Conservation (phyloP, 140 eudicot genomes). For the Anethum foeniculum region DNA sequence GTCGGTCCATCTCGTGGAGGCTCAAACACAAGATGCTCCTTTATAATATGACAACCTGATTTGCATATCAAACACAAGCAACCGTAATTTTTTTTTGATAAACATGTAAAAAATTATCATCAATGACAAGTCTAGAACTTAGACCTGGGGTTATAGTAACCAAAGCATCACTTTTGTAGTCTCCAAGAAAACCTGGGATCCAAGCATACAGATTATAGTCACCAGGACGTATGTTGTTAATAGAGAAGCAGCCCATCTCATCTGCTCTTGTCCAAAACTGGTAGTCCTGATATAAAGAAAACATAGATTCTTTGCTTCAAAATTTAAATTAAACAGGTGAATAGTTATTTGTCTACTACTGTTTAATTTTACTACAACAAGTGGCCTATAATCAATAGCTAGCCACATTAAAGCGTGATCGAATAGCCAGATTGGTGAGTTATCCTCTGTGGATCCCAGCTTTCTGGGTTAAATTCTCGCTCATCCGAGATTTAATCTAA, state of each 20-base stretch:
- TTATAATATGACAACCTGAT: constrained; percentile 35
- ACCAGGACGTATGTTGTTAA: constrained; percentile 41
- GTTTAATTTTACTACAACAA: background rate
- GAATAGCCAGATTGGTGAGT: no score
- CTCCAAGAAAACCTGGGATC: constrained; percentile 73
- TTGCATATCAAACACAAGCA: background rate
- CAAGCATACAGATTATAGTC: constrained; percentile 63
- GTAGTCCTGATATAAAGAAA: constrained; percentile 25
- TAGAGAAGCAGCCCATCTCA: constrained; percentile 27
- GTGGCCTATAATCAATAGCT: no score
- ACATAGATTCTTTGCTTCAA: background rate
- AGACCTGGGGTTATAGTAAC: constrained; percentile 49
- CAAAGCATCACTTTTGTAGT: constrained; percentile 34
- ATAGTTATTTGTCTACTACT: background rate
- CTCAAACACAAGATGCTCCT: constrained; percentile 42
- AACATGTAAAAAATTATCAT: background rate
- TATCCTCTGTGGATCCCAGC: no score
- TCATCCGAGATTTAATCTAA: no score
- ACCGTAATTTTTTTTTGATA: background rate
- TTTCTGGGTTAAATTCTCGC: no score
- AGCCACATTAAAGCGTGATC: no score
- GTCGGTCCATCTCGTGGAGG: constrained; percentile 82
- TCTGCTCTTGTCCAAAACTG: constrained; percentile 42
- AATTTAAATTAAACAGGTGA: background rate
- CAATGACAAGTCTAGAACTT: background rate